A percentile compares a stretch with the other conserved stretches of the same genome.
Conservation (phyloP, 2,329 filamentous ascomycete genomes). For the Rosellinia necatrix region DNA sequence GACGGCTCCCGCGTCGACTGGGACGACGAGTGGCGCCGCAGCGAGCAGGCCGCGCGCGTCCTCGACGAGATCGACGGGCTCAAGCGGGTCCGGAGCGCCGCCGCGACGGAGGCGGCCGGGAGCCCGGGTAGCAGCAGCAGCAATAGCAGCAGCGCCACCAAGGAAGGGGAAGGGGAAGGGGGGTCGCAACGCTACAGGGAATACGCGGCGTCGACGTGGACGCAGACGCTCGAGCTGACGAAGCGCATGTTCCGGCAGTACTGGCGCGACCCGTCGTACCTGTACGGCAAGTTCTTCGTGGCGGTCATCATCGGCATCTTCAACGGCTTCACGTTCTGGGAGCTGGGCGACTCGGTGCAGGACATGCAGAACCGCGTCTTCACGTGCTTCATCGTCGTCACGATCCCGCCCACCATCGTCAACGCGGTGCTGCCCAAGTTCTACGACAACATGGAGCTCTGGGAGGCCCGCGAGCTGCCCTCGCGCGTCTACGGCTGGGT, state of each 20-base stretch:
- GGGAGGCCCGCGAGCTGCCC: conserved; percentile 74
- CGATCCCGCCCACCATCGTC: conserved; percentile 72
- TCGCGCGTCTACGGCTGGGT: conserved; percentile 78
- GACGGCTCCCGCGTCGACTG: conserved; percentile 61
- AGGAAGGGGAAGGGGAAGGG: too few relatives aligned
- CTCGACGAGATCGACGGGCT: conserved; percentile 68
- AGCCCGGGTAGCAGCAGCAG: too few relatives aligned
- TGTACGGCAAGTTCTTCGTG: conserved; percentile 77
- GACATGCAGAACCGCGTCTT: conserved; percentile 82
- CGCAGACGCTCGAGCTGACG: conserved; percentile 69
- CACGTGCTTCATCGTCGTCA: conserved; percentile 67
- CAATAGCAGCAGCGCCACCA: too few relatives aligned
- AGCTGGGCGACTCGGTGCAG: conserved; percentile 65
- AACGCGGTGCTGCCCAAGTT: conserved; percentile 80
- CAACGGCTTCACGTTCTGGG: conserved; percentile 79
- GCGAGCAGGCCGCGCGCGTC: conserved; percentile 62
- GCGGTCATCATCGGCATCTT: conserved; percentile 74
- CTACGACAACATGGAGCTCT: conserved; percentile 72
- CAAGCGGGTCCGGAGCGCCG: conserved; percentile 43
- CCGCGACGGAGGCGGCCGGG: conserved; percentile 13
- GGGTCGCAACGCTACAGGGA: too few relatives aligned
- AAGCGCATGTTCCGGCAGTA: conserved; percentile 73
- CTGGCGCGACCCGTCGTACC: conserved; percentile 76
- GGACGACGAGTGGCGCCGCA: conserved; percentile 75
- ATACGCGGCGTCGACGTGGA: conserved; percentile 67